Percentiles rank a stretch among this genome's conserved stretches.
Conservation (phyloP, 202 grass and related monocot genomes). For the Zizania palustris region DNA sequence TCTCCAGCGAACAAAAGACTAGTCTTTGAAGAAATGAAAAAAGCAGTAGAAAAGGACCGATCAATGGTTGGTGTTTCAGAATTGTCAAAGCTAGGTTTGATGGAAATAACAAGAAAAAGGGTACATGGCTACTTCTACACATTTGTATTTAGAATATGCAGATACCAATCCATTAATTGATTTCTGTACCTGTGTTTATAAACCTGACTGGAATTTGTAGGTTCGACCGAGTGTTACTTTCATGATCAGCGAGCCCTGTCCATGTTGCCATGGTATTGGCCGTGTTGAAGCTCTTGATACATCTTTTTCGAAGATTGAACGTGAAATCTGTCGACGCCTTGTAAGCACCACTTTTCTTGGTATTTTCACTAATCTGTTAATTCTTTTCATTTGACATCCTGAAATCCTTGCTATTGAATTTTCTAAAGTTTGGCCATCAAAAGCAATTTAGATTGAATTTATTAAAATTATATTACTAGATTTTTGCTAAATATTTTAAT, state of each 20-base stretch:
- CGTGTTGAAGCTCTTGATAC: constrained; percentile 92
- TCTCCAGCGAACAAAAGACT: constrained; percentile 77
- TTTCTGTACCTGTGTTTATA: constrained; percentile 25
- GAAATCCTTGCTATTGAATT: background rate
- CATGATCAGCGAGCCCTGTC: constrained; percentile 87
- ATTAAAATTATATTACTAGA: background rate
- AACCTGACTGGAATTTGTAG: constrained; percentile 50
- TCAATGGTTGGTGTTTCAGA: constrained; percentile 90
- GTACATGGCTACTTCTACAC: constrained; percentile 43
- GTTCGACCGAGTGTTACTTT: constrained; percentile 88
- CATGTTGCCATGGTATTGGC: constrained; percentile 86
- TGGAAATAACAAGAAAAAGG: constrained; percentile 99
- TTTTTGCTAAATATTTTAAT: background rate
- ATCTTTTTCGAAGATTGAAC: constrained; percentile 93
- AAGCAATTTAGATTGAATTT: too few relatives aligned
- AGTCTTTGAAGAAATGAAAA: constrained; percentile 98
- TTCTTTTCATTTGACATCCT: background rate
- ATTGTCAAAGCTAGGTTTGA: constrained; percentile 90
- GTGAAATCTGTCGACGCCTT: constrained; percentile 88
- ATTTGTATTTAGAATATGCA: constrained; percentile 7
- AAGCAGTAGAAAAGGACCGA: constrained; percentile 86
- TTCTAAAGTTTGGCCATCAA: background rate
- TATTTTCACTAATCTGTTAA: background rate
- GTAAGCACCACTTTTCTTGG: constrained; percentile 52
- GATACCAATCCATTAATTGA: constrained; percentile 21